Conservation (phyloP, 768 basidiomycete species). For the Trametes sanguinea region DNA sequence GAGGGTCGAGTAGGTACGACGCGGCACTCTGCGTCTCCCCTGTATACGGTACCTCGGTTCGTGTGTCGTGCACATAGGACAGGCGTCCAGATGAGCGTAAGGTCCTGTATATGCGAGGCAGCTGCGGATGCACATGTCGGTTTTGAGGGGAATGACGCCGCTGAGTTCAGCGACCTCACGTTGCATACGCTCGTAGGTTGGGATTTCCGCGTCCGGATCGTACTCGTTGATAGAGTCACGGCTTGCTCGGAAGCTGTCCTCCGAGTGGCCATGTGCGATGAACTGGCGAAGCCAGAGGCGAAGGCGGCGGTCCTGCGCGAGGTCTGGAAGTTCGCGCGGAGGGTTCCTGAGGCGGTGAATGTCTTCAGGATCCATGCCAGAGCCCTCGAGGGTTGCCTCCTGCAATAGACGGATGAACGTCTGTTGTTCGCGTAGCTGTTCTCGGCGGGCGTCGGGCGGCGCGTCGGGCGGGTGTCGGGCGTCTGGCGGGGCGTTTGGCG, state of each 20-base stretch:
- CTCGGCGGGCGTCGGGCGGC: neutral
- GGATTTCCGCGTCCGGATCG: neutral
- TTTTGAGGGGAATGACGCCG: slow-evolving; percentile 37
- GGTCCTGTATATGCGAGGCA: slow-evolving; percentile 45
- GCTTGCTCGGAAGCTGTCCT: too few species aligned
- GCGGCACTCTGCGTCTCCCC: slow-evolving; percentile 24
- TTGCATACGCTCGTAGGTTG: neutral
- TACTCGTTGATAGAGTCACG: neutral
- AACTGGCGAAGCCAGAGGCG: too few species aligned
- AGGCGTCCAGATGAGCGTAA: slow-evolving; percentile 32
- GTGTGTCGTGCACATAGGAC: slow-evolving; percentile 19
- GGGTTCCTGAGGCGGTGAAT: neutral
- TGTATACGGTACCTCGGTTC: neutral
- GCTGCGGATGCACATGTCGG: slow-evolving; percentile 45
- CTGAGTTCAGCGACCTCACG: neutral
- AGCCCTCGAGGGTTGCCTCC: neutral
- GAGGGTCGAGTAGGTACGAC: slow-evolving; percentile 39
- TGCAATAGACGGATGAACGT: neutral
- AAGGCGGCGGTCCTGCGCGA: neutral
- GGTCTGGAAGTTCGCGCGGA: neutral
- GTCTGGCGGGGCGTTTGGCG: too few species aligned
- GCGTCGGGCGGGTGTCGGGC: neutral
- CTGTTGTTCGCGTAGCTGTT: neutral
- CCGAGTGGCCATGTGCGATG: too few species aligned
- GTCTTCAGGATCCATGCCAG: neutral